Percentiles rank a stretch among this genome's conserved stretches.
Conservation (phyloP, 768 basidiomycete species). For the Pleurotus tuber-regium region DNA sequence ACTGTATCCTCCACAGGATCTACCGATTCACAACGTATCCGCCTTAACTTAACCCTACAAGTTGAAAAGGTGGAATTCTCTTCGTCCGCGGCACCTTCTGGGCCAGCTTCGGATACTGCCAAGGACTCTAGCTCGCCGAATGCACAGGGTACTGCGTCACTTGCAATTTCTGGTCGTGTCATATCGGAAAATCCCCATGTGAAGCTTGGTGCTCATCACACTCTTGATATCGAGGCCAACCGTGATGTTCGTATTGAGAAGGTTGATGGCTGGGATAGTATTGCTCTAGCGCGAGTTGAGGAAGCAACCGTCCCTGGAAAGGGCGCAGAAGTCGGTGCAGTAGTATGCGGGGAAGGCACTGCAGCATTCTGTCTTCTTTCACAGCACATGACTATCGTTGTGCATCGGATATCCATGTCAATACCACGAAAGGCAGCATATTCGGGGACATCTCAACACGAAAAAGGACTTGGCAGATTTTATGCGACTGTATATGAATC, state of each 20-base stretch:
- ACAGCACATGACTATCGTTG: slow-evolving; percentile 93
- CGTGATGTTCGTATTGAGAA: slow-evolving; percentile 91
- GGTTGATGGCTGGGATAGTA: slow-evolving; percentile 85
- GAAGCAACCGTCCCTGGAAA: slow-evolving; percentile 91
- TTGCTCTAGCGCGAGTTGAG: slow-evolving; percentile 76
- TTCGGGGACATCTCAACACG: slow-evolving; percentile 79
- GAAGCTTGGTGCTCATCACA: slow-evolving; percentile 91
- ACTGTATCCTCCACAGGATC: slow-evolving; percentile 92
- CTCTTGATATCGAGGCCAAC: slow-evolving; percentile 89
- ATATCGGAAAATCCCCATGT: slow-evolving; percentile 86
- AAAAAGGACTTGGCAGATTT: slow-evolving; percentile 86
- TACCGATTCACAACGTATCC: slow-evolving; percentile 86
- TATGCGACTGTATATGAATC: slow-evolving; percentile 83
- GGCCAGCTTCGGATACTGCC: slow-evolving; percentile 23
- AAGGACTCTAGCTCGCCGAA: slow-evolving; percentile 29
- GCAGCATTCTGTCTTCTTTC: slow-evolving; percentile 94
- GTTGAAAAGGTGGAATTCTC: slow-evolving; percentile 83
- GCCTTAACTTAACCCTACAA: slow-evolving; percentile 77
- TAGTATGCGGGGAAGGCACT: slow-evolving; percentile 94
- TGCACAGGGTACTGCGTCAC: slow-evolving; percentile 44
- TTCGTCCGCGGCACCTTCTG: slow-evolving; percentile 54
- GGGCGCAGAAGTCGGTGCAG: slow-evolving; percentile 94
- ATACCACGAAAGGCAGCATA: slow-evolving; percentile 92
- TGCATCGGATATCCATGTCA: slow-evolving; percentile 84
- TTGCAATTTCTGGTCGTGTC: slow-evolving; percentile 88